Evolutionary conservation across 352 stramenopile species (phyloP).

Genomic region (Phytopythium boreale): DNA sequence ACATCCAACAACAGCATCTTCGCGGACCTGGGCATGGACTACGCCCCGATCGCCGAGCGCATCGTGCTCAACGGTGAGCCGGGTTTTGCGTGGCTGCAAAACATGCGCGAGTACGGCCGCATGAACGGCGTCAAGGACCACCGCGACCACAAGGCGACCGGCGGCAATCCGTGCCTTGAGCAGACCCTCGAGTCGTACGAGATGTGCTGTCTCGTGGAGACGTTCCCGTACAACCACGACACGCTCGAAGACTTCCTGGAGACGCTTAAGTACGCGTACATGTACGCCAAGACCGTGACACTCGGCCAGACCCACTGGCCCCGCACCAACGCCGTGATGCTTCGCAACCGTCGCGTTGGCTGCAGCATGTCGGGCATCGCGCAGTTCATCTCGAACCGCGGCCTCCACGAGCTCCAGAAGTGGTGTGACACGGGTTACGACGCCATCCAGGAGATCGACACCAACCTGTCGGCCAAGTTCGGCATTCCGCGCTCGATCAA

Average conservation of each 20-base stretch:
- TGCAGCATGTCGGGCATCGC: conserved; percentile 92
- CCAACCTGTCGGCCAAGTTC: conserved; percentile 64
- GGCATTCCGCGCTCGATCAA: conserved; percentile 90
- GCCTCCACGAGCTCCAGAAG: conserved; percentile 75
- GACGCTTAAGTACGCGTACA: conserved; percentile 85
- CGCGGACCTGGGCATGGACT: conserved; percentile 91
- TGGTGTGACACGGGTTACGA: conserved; percentile 89
- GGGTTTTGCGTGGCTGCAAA: conserved; percentile 93
- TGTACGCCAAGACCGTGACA: conserved; percentile 95
- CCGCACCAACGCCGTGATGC: conserved; percentile 91
- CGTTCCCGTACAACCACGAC: conserved; percentile 87
- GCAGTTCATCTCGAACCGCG: conserved; percentile 86
- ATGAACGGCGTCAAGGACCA: conserved; percentile 87
- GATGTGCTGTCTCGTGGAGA: conserved; percentile 94
- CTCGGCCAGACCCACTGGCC: conserved; percentile 90
- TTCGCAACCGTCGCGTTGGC: conserved; percentile 90
- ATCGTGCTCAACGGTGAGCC: conserved; percentile 90
- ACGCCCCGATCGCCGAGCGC: conserved; percentile 79
- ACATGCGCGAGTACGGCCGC: conserved; percentile 89
- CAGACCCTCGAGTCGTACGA: conserved; percentile 92
- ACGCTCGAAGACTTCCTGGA: conserved; percentile 85
- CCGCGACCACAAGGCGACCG: conserved; percentile 75
- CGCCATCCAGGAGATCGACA: conserved; percentile 70
- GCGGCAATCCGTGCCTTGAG: conserved; percentile 92
- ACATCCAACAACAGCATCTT: conserved; percentile 96